A percentile compares a stretch with the other conserved stretches of the same genome.
Conservation (phyloP, 2,329 filamentous ascomycete species). For the Aspergillus sp. region DNA sequence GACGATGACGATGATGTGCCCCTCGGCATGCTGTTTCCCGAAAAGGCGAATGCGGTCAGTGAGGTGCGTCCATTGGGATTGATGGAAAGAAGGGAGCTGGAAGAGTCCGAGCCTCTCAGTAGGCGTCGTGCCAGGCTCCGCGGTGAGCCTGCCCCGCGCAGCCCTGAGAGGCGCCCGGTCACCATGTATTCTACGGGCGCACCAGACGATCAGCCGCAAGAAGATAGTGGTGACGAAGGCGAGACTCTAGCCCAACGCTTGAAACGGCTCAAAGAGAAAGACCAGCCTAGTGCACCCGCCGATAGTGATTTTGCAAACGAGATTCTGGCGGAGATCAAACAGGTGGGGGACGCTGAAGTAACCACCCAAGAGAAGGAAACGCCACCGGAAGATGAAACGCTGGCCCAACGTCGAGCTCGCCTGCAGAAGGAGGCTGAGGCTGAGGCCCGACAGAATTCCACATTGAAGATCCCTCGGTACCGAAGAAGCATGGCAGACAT, state of each 20-base stretch:
- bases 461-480: conserved; percentile 32
- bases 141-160: conserved; percentile 52
- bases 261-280: conserved; percentile 39
- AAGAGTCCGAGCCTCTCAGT: conserved; percentile 90
- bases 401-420: conserved; percentile 49
- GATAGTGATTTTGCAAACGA: conserved; percentile 49
- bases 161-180: conserved; percentile 34
- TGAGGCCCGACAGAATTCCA: conserved; percentile 25
- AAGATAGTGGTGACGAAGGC: conserved; percentile 40
- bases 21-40: conserved; percentile 74
- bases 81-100: conserved; percentile 72
- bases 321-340: conserved; percentile 45
- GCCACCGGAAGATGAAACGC: conserved; percentile 46
- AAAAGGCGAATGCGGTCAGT: conserved; percentile 35
- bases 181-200: conserved; percentile 37
- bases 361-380: conserved; percentile 24
- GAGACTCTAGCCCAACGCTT: conserved; percentile 51
- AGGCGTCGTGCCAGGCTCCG: conserved; percentile 73
- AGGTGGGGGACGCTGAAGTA: conserved; percentile 27
- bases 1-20: conserved; percentile 83
- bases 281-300: conserved; percentile 27
- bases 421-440: conserved; percentile 45
- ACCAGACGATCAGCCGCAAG: conserved; percentile 26
- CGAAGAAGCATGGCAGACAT: conserved; percentile 51
- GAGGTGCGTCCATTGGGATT: conserved; percentile 48